Base-by-base conservation (phyloP, 73 alveolate genomes). In the Stentor roeselii region DNA sequence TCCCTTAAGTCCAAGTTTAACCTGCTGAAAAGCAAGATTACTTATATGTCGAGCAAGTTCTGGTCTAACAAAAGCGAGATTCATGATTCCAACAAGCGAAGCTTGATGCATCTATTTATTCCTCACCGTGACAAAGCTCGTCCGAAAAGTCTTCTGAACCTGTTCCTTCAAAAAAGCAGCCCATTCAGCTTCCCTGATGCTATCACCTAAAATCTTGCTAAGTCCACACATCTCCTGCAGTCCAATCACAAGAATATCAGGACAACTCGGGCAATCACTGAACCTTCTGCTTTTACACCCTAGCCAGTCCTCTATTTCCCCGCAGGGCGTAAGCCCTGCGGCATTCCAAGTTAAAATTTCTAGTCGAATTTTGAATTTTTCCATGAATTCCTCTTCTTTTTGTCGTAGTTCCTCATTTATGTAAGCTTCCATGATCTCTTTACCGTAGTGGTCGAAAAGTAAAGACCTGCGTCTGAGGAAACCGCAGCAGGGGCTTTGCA, bases 151-250 rank as follows among this genome's bases (percentile, higher is more conserved):
- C 34, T 21, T 40, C 11, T 30, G 11, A 1, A 32, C 41, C 34
- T 67, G 50, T 32, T n/a, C 37, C 21, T 32, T 21, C 50, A 67
- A 67, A 34, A 27, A 32, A n/a, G 14, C 34, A 1, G 27, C n/a
- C 37, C 80, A 67, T 67, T 67, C 80, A 27, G 27, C 21, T 34
- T 67, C 37, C 42, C 80, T 21, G 14, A 21, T 67, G 21, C 14
- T 21, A 67, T 67, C 80, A 15, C 80, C 80, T 21, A 27, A 30
- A 67, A 67, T n/a, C n/a, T 67, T 67, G 21, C 21, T 67, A 27
- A 67, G 37, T 67, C 34, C 37, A 34, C 80, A 67, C 80, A 67
- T 67, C 34, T 67, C 80, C 34, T 67, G 80, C 14, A 67, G 42
- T 21, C 41, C n/a, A n/a, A 67, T 21, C 14, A 67, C n/a, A 67